Base-by-base conservation (phyloP, 2,329 filamentous ascomycete species). In the Colletotrichum scovillei region DNA sequence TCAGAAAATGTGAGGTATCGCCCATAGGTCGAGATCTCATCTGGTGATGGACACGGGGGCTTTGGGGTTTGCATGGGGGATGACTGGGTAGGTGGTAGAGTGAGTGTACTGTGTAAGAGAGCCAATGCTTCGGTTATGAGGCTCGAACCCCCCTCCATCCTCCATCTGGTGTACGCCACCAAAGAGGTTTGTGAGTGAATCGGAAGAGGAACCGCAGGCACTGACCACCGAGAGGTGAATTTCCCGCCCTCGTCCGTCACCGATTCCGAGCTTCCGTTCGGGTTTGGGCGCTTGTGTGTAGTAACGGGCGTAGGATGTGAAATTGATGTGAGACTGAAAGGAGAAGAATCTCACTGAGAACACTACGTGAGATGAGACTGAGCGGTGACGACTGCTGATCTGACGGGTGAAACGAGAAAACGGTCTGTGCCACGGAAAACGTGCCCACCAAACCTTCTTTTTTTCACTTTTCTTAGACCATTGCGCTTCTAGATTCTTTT, bases 361-460 rank as follows among this genome's bases (percentile, higher is more conserved):
- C 9, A 12, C 32, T 42, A 16, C 11, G 58, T 60, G 59, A 63
- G 38, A 46, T 62, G 19, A 72, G 65, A 70, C 55, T 16, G 67
- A 63, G 65, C 70, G 67, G 60, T 70, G 68, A 74, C 42, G 42
- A 49, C 42, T 19, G 42, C 42, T 49, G 42, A 49, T 62, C 42
- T 49, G 42, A 49, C 62, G 52, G 46, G 60, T 74, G 59, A 74
- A 74, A 74, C 57, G 38, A 58, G 67, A 72, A 72, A 72, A 72
- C 63, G 52, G 68, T 63, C 72, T 72, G 72, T 72, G 72, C 49
- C 24, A 59, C 52, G 72, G 52, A 32, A 65, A 69, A 68, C 57
- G 65, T 53, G 69, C 69, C 53, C 52, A 11, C 19, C 38, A 65
- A 73, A 62, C 60, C 56, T 73, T 73, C 52, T 70, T 73, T 55